Evolutionary conservation across 257 asterid species (phyloP).

Genomic region (Solanum sejunctum): DNA sequence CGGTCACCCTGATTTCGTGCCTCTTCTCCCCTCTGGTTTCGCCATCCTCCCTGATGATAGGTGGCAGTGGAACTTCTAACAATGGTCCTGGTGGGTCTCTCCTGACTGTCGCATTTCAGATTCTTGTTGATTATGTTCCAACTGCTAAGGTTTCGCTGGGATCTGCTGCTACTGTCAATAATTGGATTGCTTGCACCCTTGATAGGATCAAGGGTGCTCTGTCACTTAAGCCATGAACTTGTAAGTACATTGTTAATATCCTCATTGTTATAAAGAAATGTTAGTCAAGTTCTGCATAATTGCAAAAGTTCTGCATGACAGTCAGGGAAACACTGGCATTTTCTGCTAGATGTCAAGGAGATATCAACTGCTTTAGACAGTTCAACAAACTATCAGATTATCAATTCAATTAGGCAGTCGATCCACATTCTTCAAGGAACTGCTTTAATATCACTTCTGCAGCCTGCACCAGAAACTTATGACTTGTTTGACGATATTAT

Average conservation of each 20-base stretch:
- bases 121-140: conserved; percentile 24
- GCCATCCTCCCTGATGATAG: conserved; percentile 40
- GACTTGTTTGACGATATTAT: too few relatives aligned
- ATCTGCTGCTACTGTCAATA: conserved; percentile 16
- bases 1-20: conserved; percentile 15
- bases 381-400: too few relatives aligned
- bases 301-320: too few relatives aligned
- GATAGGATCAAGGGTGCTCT: conserved; percentile 27
- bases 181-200: conserved; percentile 17
- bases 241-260: background rate
- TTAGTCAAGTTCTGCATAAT: background rate
- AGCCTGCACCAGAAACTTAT: too few relatives aligned
- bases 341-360: too few relatives aligned
- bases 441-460: too few relatives aligned
- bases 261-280: background rate
- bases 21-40: conserved; percentile 52
- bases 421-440: too few relatives aligned
- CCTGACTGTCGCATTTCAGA: conserved; percentile 37
- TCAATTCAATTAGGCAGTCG: too few relatives aligned
- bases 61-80: background rate
- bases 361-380: too few relatives aligned
- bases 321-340: too few relatives aligned
- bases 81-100: conserved; percentile 29
- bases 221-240: background rate
- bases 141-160: conserved; percentile 13